Evolutionary conservation across 495 filamentous ascomycete genomes (phyloP), one percentile per base, ranked within the genome.

Genomic region (Polyplosphaeria fusca): DNA sequence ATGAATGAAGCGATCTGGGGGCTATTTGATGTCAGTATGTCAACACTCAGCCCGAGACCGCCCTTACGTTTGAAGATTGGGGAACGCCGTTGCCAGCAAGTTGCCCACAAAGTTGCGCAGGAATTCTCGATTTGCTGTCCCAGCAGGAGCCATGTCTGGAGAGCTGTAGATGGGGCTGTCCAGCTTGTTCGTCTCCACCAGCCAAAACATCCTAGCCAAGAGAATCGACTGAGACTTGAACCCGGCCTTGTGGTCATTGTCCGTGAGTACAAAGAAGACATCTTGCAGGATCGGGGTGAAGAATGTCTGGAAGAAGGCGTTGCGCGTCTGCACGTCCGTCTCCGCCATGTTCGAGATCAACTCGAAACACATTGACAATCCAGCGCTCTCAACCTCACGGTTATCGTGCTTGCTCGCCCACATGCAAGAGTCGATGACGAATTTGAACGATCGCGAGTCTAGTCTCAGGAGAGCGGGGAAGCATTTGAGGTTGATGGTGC

Each of bases 351-450:
- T 97, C 69, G 86, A 91, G 74, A 99, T 93, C 55, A 99, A 77
- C 73, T 99, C 93, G 59, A 95, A 85, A 72, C 93, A 99, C 94
- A 97, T 99, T 69, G 88, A 93, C 58, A 99, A 82, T n/a, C 93
- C 93, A 43, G 93, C 94, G 67, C 86, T 87, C 75, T 99, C 93
- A 27, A 99, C 93, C 67, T 96, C 92, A 22, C 93, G 87, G 70
- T 99, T 99, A 73, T 97, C 93, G 70, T 99, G 93, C 73, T 99
- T 99, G 74, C 90, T 95, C 9, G 93, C 93, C 93, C 93, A 99
- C 84, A 97, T 87, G 79, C 93, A 99, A 23, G 92, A 92, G 67
- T 99, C 93, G 61, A 99, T 97, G 64, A 99, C 93, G 67, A 97
- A 95, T 70, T 97, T 97, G 80, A 99, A 97, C 69, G 96, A 91